Evolutionary conservation across 129 eudicot species (phyloP).

Genomic region (Centaurea solstitialis): DNA sequence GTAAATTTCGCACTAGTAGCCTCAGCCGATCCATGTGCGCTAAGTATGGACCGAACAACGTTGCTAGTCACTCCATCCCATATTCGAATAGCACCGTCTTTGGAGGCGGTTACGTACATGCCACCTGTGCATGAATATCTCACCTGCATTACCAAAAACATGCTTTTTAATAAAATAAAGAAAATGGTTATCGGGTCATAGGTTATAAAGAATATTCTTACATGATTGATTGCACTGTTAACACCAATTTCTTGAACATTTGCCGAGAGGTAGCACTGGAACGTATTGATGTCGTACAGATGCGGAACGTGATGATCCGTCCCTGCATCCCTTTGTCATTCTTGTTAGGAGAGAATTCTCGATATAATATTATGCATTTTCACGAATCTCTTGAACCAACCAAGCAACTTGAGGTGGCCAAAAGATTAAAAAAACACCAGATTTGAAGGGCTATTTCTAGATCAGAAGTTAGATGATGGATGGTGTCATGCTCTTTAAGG

Average conservation of each 20-base stretch:
- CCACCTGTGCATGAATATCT: constrained; percentile 88
- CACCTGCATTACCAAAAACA: constrained; percentile 49
- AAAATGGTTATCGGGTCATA: neutral
- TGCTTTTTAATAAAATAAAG: neutral
- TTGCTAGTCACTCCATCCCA: constrained; percentile 88
- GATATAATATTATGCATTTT: neutral
- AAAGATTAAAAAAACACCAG: neutral
- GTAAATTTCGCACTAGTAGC: constrained; percentile 78
- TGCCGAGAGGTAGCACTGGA: constrained; percentile 78
- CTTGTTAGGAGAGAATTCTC: constrained; percentile 1
- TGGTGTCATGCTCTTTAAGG: neutral
- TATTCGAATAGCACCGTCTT: constrained; percentile 81
- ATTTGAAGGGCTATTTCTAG: neutral
- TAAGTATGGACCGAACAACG: constrained; percentile 62
- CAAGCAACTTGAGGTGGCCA: neutral
- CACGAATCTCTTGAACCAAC: neutral
- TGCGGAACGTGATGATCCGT: constrained; percentile 91
- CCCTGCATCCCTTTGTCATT: constrained; percentile 42
- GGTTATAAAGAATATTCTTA: constrained; percentile 9
- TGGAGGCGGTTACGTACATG: constrained; percentile 93
- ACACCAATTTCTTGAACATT: constrained; percentile 61
- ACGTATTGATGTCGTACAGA: constrained; percentile 80
- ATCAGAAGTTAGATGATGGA: neutral
- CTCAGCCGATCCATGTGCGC: constrained; percentile 83
- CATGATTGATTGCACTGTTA: constrained; percentile 86